Conservation (phyloP, 1,284 basidiomycete genomes). For the Ganoderma lucidum region DNA sequence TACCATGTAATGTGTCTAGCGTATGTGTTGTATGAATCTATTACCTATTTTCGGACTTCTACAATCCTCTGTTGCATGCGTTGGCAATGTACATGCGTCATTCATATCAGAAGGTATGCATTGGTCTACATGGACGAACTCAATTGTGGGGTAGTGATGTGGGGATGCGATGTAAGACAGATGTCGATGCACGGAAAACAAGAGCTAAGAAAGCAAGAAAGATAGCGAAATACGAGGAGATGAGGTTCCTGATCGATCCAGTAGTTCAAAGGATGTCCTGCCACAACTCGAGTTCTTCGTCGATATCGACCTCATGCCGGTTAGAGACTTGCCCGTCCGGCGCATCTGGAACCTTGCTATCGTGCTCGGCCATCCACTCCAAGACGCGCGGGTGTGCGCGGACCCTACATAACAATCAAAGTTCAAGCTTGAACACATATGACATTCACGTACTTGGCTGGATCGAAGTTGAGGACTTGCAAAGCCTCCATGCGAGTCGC, state of each 20-base stretch:
- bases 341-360: conserved; percentile 18
- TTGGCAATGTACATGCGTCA: not conserved
- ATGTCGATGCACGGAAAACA: not conserved
- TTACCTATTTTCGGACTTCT: not conserved
- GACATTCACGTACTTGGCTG: conserved; percentile 50
- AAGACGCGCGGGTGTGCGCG: conserved; percentile 44
- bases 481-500: conserved; percentile 71
- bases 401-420: conserved; percentile 32
- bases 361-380: conserved; percentile 33
- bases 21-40: conserved; percentile 28
- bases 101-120: not conserved
- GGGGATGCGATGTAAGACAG: not conserved
- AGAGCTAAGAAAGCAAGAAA: not conserved
- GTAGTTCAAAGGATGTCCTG: conserved; percentile 11
- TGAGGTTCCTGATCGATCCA: not conserved
- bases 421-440: conserved; percentile 35
- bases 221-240: not conserved
- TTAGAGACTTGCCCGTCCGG: conserved; percentile 1
- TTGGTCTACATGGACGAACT: not conserved
- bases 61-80: not conserved
- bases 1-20: conserved; percentile 28
- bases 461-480: conserved; percentile 67
- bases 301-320: conserved; percentile 12
- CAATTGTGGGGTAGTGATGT: not conserved
- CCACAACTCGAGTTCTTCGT: conserved; percentile 30